Conservation (phyloP, 768 basidiomycete genomes). For the Termitomyces sp. region DNA sequence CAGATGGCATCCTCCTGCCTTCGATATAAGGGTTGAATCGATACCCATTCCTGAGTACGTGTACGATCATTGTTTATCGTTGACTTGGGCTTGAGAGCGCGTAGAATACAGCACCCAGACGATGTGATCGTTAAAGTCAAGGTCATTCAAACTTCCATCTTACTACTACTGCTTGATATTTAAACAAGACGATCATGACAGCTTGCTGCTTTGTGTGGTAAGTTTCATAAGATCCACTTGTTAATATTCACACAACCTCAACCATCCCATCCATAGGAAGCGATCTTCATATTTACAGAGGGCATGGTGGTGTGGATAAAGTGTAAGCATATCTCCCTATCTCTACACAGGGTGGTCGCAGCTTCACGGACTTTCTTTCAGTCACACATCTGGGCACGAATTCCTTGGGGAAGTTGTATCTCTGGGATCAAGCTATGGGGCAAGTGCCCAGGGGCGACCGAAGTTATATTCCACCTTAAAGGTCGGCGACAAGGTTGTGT, state of each 20-base stretch:
- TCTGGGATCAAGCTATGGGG: constrained; percentile 57
- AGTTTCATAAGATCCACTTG: constrained; percentile 7
- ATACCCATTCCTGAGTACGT: constrained; percentile 49
- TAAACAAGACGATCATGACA: constrained; percentile 18
- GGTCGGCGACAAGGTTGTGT: constrained; percentile 74
- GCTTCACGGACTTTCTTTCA: constrained; percentile 20
- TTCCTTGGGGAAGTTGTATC: constrained; percentile 70
- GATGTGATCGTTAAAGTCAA: constrained; percentile 77
- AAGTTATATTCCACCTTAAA: constrained; percentile 58
- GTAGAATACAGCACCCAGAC: constrained; percentile 62
- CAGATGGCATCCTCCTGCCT: constrained; percentile 64
- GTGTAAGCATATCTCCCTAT: constrained; percentile 42
- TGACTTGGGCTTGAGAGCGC: neutral
- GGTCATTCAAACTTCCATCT: constrained; percentile 31
- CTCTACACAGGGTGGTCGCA: neutral
- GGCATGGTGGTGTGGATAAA: constrained; percentile 48
- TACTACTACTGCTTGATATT: too few species aligned
- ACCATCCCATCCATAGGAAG: constrained; percentile 38
- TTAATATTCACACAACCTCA: neutral
- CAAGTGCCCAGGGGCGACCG: constrained; percentile 46
- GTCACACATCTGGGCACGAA: constrained; percentile 72
- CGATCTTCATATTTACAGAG: constrained; percentile 74
- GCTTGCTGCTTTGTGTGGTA: constrained; percentile 67
- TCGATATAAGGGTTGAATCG: constrained; percentile 67
- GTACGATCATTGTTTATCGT: neutral